Evolutionary conservation across 257 asterid species (phyloP), one percentile per base, ranked within the genome.

Genomic region (Nicotiana tabacum): DNA sequence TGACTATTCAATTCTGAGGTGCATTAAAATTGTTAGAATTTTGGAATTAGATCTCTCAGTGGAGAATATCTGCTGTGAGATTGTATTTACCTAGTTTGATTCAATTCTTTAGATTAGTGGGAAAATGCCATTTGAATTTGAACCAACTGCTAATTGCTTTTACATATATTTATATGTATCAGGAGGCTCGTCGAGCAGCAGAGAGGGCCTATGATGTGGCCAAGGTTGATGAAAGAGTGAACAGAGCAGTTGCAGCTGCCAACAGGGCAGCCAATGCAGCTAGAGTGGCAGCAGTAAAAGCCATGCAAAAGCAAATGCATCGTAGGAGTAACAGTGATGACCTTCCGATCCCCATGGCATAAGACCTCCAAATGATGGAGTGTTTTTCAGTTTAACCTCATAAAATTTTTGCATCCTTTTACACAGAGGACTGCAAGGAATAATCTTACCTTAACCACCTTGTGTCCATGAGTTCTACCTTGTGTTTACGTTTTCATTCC

Each of bases 171-270:
- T 61, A 74, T 61, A 27, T 76, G 60, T 61, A 60, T 51, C 82
- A 89, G 92, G 92, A 87, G 79, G 90, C 92, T 60, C 85, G 88
- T 10, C 85, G 87, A 65, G 90, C 89, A 17, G 87, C 90, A 17
- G 89, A 84, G 81, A 84, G 77, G 81, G 88, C 92, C 15, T 83
- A 87, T 13, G 89, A 84, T 35, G 88, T 87, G 70, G 82, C 80
- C 32, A 87, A 85, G 81, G 89, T 89, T 27, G 89, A 89, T 39
- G 88, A 87, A 64, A 80, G 90, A 72, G 92, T 89, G 62, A 87
- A 86, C 82, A 78, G 89, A 72, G 89, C 88, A 74, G 87, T 87
- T 58, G 79, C 86, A 32, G 83, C 85, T 9, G 90, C 92, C 24
- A 85, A 87, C 82, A 81, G 68, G 55, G 88, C 90, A 69, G 90